These are phyloP conservation scores for Areca catechu DNA, from an alignment of 176 grass and related monocot species.

Conservation along the genomic window DNA sequence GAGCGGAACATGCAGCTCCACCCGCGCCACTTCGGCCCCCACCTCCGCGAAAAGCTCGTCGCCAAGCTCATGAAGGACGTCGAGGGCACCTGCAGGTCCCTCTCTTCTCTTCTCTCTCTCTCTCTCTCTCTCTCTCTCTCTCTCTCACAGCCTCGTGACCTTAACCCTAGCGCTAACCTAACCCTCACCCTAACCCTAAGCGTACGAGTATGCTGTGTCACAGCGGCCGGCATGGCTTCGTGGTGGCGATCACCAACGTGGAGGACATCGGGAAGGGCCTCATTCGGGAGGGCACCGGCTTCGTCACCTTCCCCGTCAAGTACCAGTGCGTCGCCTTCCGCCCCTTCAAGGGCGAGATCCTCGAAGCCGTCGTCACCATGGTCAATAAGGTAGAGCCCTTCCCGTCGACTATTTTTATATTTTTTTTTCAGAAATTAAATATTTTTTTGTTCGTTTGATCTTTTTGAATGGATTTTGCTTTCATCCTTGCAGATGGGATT, in stretches of 20 bases:
- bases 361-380: slow-evolving; percentile 98
- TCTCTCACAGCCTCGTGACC: no score
- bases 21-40: slow-evolving; percentile 88
- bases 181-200: background rate
- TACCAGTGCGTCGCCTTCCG: slow-evolving; percentile 96
- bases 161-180: slow-evolving; percentile 3
- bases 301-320: slow-evolving; percentile 96
- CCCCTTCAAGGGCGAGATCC: slow-evolving; percentile 94
- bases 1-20: slow-evolving; percentile 99
- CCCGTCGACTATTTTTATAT: background rate
- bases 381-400: slow-evolving; percentile 58
- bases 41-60: slow-evolving; percentile 88
- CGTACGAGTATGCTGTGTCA: background rate
- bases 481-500: slow-evolving; percentile 76
- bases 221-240: slow-evolving; percentile 90
- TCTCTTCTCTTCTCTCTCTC: background rate
- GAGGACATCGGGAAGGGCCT: slow-evolving; percentile 98
- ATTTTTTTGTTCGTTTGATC: background rate
- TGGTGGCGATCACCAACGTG: slow-evolving; percentile 90
- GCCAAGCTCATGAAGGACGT: slow-evolving; percentile 99
- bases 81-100: slow-evolving; percentile 87
- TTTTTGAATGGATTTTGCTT: background rate
- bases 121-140: background rate
- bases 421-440: background rate
- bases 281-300: slow-evolving; percentile 87